Percentiles rank a stretch among this genome's conserved stretches.
Evolutionary conservation across 768 basidiomycete species (phyloP).

Genomic region (Termitomyces heimii): DNA sequence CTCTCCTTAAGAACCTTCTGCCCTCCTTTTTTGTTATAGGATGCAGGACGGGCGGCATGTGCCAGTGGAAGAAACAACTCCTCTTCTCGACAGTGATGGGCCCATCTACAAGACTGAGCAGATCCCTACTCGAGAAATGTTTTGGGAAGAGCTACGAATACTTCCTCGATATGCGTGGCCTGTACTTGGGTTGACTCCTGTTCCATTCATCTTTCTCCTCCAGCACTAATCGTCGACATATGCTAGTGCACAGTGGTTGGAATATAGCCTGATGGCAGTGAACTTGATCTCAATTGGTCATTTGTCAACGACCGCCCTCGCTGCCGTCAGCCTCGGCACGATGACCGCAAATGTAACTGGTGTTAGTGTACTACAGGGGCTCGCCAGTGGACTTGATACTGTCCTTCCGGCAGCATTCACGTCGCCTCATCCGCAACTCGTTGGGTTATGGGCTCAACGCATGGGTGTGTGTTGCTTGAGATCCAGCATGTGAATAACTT

Average conservation of each 20-base stretch:
- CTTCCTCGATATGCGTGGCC: slow-evolving; percentile 7
- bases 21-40: neutral
- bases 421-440: slow-evolving; percentile 27
- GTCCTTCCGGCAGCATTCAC: slow-evolving; percentile 76
- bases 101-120: neutral
- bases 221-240: neutral
- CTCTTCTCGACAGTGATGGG: neutral
- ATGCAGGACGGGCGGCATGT: neutral
- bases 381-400: slow-evolving; percentile 62
- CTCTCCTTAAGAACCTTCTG: neutral
- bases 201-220: neutral
- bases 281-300: slow-evolving; percentile 72
- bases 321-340: slow-evolving; percentile 47
- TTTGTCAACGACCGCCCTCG: slow-evolving; percentile 64
- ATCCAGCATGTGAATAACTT: neutral
- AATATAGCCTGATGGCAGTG: slow-evolving; percentile 61
- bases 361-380: slow-evolving; percentile 42
- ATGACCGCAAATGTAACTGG: slow-evolving; percentile 38
- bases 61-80: neutral
- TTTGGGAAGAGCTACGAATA: slow-evolving; percentile 9
- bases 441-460: slow-evolving; percentile 65
- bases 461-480: slow-evolving; percentile 32
- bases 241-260: slow-evolving; percentile 35
- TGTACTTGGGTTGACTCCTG: slow-evolving; percentile 8
- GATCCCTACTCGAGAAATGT: neutral